phyloP scores from a whole-genome alignment of 2,329 filamentous ascomycete genomes.

The Arthrobotrys sinensis region DNA sequence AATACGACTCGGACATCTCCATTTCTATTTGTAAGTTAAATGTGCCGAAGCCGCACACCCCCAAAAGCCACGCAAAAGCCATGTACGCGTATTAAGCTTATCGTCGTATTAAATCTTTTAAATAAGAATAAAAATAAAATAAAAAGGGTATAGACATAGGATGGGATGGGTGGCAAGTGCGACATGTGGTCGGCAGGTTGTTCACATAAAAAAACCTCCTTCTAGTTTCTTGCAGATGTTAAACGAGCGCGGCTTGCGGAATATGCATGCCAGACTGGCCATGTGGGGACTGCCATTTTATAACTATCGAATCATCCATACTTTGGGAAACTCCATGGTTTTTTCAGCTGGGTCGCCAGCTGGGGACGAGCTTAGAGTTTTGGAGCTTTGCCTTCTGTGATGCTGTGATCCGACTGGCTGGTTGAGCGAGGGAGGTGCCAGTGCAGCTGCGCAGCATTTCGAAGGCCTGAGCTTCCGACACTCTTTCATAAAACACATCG shows the following conservation, averaged over 20 bases:
- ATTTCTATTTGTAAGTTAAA: slow-evolving; percentile 16
- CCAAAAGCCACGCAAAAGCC: neutral
- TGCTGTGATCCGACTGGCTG: slow-evolving; percentile 23
- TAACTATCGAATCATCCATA: slow-evolving; percentile 1
- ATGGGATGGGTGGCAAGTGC: slow-evolving; percentile 2
- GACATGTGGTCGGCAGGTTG: slow-evolving; percentile 2
- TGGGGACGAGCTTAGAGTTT: slow-evolving; percentile 11
- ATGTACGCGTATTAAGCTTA: slow-evolving; percentile 3
- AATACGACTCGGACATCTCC: slow-evolving; percentile 3
- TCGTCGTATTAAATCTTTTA: neutral
- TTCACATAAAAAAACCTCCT: slow-evolving; percentile 10
- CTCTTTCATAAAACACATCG: slow-evolving; percentile 2
- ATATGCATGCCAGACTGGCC: slow-evolving; percentile 33
- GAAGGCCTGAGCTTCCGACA: slow-evolving; percentile 14
- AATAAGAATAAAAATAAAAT: neutral
- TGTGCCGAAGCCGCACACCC: neutral
- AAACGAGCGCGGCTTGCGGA: slow-evolving; percentile 34
- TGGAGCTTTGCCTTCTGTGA: neutral
- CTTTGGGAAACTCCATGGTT: neutral
- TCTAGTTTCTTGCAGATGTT: slow-evolving; percentile 15
- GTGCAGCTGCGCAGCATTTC: slow-evolving; percentile 13
- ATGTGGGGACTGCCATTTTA: slow-evolving; percentile 26
- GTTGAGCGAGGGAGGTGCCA: slow-evolving; percentile 1
- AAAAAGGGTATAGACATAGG: slow-evolving; percentile 6
- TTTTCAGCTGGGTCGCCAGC: slow-evolving; percentile 17